Percentiles rank a stretch among this genome's conserved stretches.
These are phyloP conservation scores for Besnoitia besnoiti DNA, from an alignment of 169 alveolate species.

Conservation along the genomic window DNA sequence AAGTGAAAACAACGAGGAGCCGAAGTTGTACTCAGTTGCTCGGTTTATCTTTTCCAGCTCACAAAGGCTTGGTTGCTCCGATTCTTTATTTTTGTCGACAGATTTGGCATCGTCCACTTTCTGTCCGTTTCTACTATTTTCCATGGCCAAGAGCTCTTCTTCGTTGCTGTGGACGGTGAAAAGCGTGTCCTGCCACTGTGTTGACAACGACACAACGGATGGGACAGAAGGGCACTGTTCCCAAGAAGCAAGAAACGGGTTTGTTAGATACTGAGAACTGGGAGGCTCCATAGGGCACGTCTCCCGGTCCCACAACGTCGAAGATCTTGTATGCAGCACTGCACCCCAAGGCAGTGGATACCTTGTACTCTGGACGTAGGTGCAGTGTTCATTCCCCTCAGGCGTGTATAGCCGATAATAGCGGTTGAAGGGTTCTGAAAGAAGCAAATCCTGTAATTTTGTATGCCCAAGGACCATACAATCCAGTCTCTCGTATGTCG, in stretches of 20 bases:
- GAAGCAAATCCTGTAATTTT: slow-evolving; percentile 29
- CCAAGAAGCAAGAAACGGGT: not conserved
- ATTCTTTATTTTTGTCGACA: not conserved
- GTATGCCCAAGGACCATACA: slow-evolving; percentile 33
- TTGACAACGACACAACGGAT: not conserved
- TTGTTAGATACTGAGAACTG: not conserved
- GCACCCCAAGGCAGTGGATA: slow-evolving; percentile 30
- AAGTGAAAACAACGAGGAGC: not conserved
- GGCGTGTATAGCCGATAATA: slow-evolving; percentile 39
- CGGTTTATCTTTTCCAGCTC: not conserved
- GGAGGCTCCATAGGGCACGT: slow-evolving; percentile 27
- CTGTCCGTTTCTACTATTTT: not conserved
- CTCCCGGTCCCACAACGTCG: slow-evolving; percentile 26
- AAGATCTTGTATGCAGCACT: slow-evolving; percentile 27
- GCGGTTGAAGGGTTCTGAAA: slow-evolving; percentile 28
- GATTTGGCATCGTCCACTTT: not conserved
- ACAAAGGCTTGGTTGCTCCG: not conserved
- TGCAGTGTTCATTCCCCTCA: slow-evolving; percentile 42
- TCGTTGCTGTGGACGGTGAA: not conserved
- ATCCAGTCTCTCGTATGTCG: slow-evolving; percentile 33
- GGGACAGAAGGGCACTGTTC: not conserved
- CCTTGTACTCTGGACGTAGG: slow-evolving; percentile 28
- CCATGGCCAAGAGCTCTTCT: not conserved
- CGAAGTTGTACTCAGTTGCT: not conserved
- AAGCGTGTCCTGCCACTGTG: not conserved